Conservation (phyloP, 2,329 filamentous ascomycete genomes). For the Mycosphaerella arachidis region DNA sequence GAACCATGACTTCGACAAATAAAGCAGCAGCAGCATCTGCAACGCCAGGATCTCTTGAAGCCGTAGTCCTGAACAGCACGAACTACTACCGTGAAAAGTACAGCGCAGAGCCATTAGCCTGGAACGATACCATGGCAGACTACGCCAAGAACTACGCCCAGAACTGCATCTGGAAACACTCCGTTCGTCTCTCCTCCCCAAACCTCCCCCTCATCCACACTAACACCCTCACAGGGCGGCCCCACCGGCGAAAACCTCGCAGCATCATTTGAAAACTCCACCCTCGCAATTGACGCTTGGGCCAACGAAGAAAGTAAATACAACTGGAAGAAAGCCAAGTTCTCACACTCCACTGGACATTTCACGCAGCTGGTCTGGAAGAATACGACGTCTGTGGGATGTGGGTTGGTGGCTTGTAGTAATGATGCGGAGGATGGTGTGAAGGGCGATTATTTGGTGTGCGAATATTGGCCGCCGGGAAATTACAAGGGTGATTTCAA, state of each 20-base stretch:
- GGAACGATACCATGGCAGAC: constrained; percentile 27
- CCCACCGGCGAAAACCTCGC: constrained; percentile 34
- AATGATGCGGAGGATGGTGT: constrained; percentile 18
- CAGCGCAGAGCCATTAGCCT: constrained; percentile 21
- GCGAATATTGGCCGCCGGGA: constrained; percentile 37
- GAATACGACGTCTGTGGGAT: constrained; percentile 29
- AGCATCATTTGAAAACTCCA: constrained; percentile 20
- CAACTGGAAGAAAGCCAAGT: constrained; percentile 25
- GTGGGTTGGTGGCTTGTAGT: constrained; percentile 24
- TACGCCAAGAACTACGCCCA: constrained; percentile 28
- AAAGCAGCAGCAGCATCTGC: neutral
- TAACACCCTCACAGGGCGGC: constrained; percentile 21
- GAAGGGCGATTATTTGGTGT: constrained; percentile 31
- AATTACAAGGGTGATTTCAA: constrained; percentile 35
- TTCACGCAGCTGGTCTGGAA: constrained; percentile 35
- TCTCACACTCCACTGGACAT: constrained; percentile 28
- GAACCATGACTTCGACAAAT: constrained; percentile 1
- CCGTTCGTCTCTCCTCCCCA: constrained; percentile 13
- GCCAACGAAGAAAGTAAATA: constrained; percentile 29
- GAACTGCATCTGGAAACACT: constrained; percentile 31
- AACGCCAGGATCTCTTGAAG: constrained; percentile 6
- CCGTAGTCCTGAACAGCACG: constrained; percentile 30
- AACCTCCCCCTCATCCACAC: neutral
- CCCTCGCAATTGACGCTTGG: constrained; percentile 30
- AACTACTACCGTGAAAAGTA: constrained; percentile 29